Evolutionary conservation across 495 filamentous ascomycete genomes (phyloP).

Genomic region (Friedmanniomyces endolithicus): DNA sequence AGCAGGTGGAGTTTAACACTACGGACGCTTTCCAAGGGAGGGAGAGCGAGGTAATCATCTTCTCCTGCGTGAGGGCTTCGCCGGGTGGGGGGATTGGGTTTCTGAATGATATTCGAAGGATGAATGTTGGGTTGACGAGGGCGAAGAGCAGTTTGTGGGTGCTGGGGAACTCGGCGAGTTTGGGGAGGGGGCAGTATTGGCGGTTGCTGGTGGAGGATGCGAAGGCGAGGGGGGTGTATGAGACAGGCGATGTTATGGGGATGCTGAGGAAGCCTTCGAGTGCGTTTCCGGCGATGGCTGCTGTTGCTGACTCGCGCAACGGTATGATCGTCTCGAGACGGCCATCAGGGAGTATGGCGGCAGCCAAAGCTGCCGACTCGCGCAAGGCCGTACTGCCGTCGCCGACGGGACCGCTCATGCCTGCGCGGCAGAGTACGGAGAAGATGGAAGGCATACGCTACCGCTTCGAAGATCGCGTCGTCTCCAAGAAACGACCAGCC

Average conservation of each 20-base stretch:
- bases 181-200: conserved; percentile 86
- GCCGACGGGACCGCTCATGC: background rate
- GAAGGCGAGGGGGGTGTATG: conserved; percentile 60
- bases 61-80: conserved; percentile 91
- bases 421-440: background rate
- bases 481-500: conserved; percentile 6
- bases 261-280: conserved; percentile 39
- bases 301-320: background rate
- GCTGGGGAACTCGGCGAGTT: conserved; percentile 74
- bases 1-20: conserved; percentile 87
- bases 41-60: conserved; percentile 95
- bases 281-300: conserved; percentile 4
- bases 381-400: background rate
- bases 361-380: background rate
- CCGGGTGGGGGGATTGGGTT: conserved; percentile 87
- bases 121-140: conserved; percentile 96
- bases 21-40: conserved; percentile 96
- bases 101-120: conserved; percentile 93
- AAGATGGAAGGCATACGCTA: conserved; percentile 21
- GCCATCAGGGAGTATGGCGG: background rate
- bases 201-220: conserved; percentile 70
- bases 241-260: conserved; percentile 48
- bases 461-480: conserved; percentile 14
- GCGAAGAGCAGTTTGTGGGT: conserved; percentile 94
- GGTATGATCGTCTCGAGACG: background rate